These are phyloP conservation scores for Ceratonia siliqua DNA, from an alignment of 306 rosid genomes.

Conservation along the genomic window DNA sequence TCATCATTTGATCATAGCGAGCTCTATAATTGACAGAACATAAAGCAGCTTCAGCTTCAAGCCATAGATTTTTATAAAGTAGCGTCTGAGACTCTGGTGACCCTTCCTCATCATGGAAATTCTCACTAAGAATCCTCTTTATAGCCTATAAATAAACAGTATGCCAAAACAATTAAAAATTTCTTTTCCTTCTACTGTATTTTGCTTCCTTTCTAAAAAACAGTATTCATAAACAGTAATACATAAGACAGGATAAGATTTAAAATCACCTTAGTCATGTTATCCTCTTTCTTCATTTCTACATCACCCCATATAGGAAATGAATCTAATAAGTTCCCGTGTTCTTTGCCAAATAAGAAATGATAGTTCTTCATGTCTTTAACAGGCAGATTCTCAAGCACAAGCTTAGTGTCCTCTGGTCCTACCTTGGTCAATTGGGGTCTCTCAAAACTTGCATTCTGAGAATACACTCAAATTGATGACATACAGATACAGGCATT, in stretches of 20 bases:
- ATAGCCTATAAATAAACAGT: conserved; percentile 58
- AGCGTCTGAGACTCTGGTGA: conserved; percentile 47
- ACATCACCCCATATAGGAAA: conserved; percentile 36
- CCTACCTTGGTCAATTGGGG: conserved; percentile 34
- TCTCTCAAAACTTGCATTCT: conserved; percentile 44
- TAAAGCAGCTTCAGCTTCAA: conserved; percentile 88
- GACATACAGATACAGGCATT: not conserved
- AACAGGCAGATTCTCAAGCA: conserved; percentile 35
- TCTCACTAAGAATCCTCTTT: conserved; percentile 67
- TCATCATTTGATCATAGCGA: conserved; percentile 68
- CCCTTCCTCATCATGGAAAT: conserved; percentile 59
- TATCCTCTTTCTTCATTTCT: conserved; percentile 50
- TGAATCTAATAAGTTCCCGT: conserved; percentile 32
- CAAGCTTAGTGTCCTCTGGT: conserved; percentile 35
- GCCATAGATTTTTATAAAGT: conserved; percentile 79
- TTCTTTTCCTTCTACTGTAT: not conserved
- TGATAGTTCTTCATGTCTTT: conserved; percentile 30
- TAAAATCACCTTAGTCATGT: conserved; percentile 67
- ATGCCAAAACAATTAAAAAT: conserved; percentile 1
- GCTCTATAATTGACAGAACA: conserved; percentile 65
- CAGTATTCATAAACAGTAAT: not conserved
- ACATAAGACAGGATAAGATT: conserved; percentile 8
- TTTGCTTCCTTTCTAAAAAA: conserved; percentile 15
- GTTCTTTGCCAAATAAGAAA: conserved; percentile 36
- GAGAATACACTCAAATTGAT: conserved; percentile 30